phyloP scores from a whole-genome alignment of 2,329 filamentous ascomycete genomes.

The Cyclaneusma minus region DNA sequence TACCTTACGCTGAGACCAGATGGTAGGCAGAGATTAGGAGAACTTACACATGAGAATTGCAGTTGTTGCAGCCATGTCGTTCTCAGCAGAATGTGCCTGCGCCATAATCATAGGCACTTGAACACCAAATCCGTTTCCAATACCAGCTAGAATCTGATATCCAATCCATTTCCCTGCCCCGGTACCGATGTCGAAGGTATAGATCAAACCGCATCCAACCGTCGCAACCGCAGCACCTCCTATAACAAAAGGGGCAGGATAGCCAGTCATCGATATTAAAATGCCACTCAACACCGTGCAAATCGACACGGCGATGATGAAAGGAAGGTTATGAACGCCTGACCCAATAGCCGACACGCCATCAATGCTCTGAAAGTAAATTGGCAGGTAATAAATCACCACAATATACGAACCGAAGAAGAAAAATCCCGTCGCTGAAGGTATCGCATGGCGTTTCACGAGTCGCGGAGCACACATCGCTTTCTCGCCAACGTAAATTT shows the following conservation, averaged over 20 bases:
- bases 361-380: conserved; percentile 35
- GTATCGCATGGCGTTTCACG: conserved; percentile 26
- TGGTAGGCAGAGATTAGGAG: neutral
- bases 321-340: conserved; percentile 25
- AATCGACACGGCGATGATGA: conserved; percentile 27
- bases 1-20: no score
- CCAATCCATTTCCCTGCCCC: conserved; percentile 28
- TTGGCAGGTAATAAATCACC: conserved; percentile 29
- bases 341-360: conserved; percentile 21
- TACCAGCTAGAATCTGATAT: conserved; percentile 29
- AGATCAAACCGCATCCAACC: conserved; percentile 26
- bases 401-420: conserved; percentile 28
- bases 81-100: conserved; percentile 14
- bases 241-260: conserved; percentile 29
- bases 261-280: conserved; percentile 23
- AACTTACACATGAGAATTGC: conserved; percentile 4
- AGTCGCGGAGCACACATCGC: conserved; percentile 34
- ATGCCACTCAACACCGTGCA: conserved; percentile 24
- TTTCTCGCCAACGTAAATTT: conserved; percentile 27
- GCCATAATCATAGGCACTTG: conserved; percentile 31
- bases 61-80: conserved; percentile 4
- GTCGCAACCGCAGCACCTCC: conserved; percentile 27
- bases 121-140: conserved; percentile 26
- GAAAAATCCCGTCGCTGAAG: conserved; percentile 24
- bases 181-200: conserved; percentile 23